Conservation (phyloP, 768 basidiomycete species). For the Tylopilus plumbeoviolaceoides region DNA sequence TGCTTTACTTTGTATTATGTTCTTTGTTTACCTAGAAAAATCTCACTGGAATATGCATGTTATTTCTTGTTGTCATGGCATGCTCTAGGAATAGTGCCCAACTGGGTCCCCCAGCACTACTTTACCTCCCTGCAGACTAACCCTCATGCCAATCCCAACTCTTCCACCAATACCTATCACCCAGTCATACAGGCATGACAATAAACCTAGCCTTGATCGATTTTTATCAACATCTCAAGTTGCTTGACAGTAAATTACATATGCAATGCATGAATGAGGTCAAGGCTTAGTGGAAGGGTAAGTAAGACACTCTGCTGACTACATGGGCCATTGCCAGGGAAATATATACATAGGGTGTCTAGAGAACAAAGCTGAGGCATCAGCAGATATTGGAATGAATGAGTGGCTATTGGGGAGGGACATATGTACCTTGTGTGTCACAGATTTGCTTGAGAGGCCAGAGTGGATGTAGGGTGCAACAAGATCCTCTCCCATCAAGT, state of each 20-base stretch:
- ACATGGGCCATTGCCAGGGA: slow-evolving; percentile 58
- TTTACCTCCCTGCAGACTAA: no score
- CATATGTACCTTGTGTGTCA: slow-evolving; percentile 51
- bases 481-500: slow-evolving; percentile 44
- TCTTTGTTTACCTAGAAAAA: no score
- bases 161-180: slow-evolving; percentile 10
- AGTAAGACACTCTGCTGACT: slow-evolving; percentile 51
- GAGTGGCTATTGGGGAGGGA: background rate
- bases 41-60: no score
- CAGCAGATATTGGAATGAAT: background rate
- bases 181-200: no score
- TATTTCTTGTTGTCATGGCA: no score
- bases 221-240: slow-evolving; percentile 33
- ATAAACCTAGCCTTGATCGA: slow-evolving; percentile 43
- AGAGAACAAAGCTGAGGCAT: background rate
- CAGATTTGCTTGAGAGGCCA: slow-evolving; percentile 52
- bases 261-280: slow-evolving; percentile 63
- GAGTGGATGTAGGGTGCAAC: slow-evolving; percentile 44
- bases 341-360: slow-evolving; percentile 59
- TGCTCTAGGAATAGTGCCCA: no score
- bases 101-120: no score
- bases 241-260: slow-evolving; percentile 47
- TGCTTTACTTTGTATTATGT: no score
- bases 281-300: slow-evolving; percentile 47
- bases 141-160: slow-evolving; percentile 19